Percentiles rank a stretch among this genome's conserved stretches.
phyloP scores from a whole-genome alignment of 2,329 filamentous ascomycete genomes.

The Alternaria sp. region DNA sequence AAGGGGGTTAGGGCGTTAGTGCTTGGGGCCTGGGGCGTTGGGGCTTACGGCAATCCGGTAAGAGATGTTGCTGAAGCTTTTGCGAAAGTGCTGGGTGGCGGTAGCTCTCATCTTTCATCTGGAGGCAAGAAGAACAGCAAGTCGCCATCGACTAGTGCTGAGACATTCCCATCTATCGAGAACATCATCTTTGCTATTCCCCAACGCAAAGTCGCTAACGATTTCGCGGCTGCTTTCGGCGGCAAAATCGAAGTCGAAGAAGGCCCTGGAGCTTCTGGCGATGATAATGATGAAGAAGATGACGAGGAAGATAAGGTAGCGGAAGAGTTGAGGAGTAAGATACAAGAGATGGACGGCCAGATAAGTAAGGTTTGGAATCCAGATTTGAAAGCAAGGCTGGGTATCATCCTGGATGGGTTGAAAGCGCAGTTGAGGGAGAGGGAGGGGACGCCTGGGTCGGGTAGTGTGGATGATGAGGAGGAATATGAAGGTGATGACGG shows the following conservation, averaged over 20 bases:
- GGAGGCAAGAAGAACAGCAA: conserved; percentile 35
- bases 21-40: conserved; percentile 70
- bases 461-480: background rate
- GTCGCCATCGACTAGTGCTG: conserved; percentile 10
- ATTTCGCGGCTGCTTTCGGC: conserved; percentile 60
- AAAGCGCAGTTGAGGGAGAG: conserved; percentile 37
- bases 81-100: conserved; percentile 46
- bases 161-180: conserved; percentile 55
- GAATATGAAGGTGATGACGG: background rate
- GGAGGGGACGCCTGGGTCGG: conserved; percentile 3
- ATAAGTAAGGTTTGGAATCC: conserved; percentile 43
- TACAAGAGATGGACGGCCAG: conserved; percentile 45
- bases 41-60: conserved; percentile 68
- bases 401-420: conserved; percentile 37
- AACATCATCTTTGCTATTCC: conserved; percentile 67
- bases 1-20: conserved; percentile 59
- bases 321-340: conserved; percentile 43
- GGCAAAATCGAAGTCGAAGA: conserved; percentile 45
- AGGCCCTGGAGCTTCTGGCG: conserved; percentile 48
- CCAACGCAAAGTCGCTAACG: conserved; percentile 58
- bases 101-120: background rate
- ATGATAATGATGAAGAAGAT: conserved; percentile 36
- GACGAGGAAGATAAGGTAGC: conserved; percentile 30
- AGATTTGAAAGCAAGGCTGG: conserved; percentile 42
- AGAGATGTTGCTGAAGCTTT: conserved; percentile 65